phyloP scores from a whole-genome alignment of 352 stramenopile species.

The Elongisporangium senticosum region DNA sequence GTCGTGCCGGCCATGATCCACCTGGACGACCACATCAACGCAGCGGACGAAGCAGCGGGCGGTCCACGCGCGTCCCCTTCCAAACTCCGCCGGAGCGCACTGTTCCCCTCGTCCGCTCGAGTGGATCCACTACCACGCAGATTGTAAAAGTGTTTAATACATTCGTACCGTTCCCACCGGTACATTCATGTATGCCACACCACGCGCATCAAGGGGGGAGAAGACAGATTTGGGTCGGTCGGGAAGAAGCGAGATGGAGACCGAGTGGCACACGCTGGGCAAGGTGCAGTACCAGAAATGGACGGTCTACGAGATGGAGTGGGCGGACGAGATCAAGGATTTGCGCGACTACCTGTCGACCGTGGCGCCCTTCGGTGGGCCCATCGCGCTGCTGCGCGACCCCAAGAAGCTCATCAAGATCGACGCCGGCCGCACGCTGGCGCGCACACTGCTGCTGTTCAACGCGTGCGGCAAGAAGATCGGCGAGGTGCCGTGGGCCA shows the following conservation, averaged over 20 bases:
- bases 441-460: slow-evolving; percentile 66
- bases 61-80: too few relatives aligned
- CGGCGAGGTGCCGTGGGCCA: slow-evolving; percentile 50
- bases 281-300: slow-evolving; percentile 87
- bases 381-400: slow-evolving; percentile 67
- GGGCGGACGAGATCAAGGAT: slow-evolving; percentile 50
- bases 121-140: too few relatives aligned
- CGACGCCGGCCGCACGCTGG: slow-evolving; percentile 36
- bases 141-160: too few relatives aligned
- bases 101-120: too few relatives aligned
- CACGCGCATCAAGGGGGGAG: neutral
- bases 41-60: too few relatives aligned
- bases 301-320: slow-evolving; percentile 62
- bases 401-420: slow-evolving; percentile 72
- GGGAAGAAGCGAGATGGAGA: slow-evolving; percentile 36
- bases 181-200: too few relatives aligned
- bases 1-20: slow-evolving; percentile 23
- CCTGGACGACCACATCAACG: slow-evolving; percentile 5
- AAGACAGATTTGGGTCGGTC: neutral
- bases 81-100: too few relatives aligned
- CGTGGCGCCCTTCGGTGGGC: slow-evolving; percentile 61
- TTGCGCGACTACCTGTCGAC: slow-evolving; percentile 60
- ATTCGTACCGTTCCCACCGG: too few relatives aligned
- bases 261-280: slow-evolving; percentile 79
- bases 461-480: slow-evolving; percentile 67